Evolutionary conservation across 139 green algal species (phyloP).

Genomic region (Chlorella vulgaris): DNA sequence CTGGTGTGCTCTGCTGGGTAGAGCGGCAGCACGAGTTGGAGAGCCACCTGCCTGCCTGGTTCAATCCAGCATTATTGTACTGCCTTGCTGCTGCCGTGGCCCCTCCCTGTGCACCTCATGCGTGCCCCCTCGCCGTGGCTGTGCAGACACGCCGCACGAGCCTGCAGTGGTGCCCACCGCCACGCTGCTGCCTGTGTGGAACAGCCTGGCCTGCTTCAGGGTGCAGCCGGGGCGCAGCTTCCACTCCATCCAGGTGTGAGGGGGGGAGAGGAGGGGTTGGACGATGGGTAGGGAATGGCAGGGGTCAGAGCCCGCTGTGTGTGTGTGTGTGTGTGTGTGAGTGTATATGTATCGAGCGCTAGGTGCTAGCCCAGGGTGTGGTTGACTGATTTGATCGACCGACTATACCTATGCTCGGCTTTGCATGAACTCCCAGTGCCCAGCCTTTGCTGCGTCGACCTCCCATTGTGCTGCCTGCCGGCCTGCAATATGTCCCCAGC

Average conservation of each 20-base stretch:
- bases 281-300: background rate
- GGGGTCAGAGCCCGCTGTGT: background rate
- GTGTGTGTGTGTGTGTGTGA: background rate
- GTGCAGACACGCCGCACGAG: slow-evolving; percentile 51
- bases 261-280: background rate
- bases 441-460: too few species aligned
- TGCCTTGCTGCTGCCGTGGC: too few species aligned
- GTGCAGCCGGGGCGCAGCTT: slow-evolving; percentile 83
- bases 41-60: background rate
- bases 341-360: too few species aligned
- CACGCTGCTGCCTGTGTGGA: slow-evolving; percentile 64
- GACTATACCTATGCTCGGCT: too few species aligned
- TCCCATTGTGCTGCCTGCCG: background rate
- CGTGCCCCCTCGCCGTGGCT: too few species aligned
- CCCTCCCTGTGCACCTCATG: background rate
- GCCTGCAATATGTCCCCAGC: too few species aligned
- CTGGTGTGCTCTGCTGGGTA: background rate
- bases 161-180: slow-evolving; percentile 56
- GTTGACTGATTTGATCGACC: too few species aligned
- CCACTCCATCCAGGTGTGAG: slow-evolving; percentile 70
- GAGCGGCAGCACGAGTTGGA: background rate
- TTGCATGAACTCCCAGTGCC: too few species aligned
- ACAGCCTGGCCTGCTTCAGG: slow-evolving; percentile 89
- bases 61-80: background rate
- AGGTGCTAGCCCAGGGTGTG: too few species aligned